Evolutionary conservation across 2,329 filamentous ascomycete species (phyloP).

Genomic region (Venturia carpophila): DNA sequence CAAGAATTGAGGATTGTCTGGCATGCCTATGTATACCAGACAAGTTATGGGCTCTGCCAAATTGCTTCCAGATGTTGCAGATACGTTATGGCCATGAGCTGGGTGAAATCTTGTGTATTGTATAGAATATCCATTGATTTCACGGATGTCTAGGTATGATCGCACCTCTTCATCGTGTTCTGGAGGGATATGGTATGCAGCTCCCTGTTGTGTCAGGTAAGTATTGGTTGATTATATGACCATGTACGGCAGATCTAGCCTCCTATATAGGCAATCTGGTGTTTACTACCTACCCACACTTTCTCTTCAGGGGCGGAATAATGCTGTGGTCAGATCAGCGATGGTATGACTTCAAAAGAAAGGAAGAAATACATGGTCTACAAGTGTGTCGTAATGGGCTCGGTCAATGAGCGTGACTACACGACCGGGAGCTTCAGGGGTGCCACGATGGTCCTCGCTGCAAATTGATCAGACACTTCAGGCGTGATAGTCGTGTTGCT

Average conservation of each 20-base stretch:
- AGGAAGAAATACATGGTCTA: constrained; percentile 48
- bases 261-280: no score
- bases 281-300: no score
- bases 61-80: constrained; percentile 27
- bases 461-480: not conserved
- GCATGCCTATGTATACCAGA: constrained; percentile 90
- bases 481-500: no score
- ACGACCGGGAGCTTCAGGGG: constrained; percentile 75
- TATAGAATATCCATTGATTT: constrained; percentile 95
- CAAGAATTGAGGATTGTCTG: constrained; percentile 85
- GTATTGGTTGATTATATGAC: no score
- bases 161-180: constrained; percentile 71
- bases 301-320: constrained; percentile 46
- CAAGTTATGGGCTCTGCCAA: constrained; percentile 37
- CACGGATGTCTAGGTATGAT: constrained; percentile 86
- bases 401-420: constrained; percentile 89
- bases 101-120: constrained; percentile 82
- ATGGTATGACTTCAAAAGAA: not conserved
- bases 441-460: constrained; percentile 92
- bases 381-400: constrained; percentile 70
- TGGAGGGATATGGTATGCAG: constrained; percentile 75
- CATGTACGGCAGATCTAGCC: no score
- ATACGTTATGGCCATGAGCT: constrained; percentile 28
- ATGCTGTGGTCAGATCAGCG: constrained; percentile 31
- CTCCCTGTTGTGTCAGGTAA: no score